Evolutionary conservation across 352 stramenopile species (phyloP).

Genomic region (Paralagenidium karlingii): DNA sequence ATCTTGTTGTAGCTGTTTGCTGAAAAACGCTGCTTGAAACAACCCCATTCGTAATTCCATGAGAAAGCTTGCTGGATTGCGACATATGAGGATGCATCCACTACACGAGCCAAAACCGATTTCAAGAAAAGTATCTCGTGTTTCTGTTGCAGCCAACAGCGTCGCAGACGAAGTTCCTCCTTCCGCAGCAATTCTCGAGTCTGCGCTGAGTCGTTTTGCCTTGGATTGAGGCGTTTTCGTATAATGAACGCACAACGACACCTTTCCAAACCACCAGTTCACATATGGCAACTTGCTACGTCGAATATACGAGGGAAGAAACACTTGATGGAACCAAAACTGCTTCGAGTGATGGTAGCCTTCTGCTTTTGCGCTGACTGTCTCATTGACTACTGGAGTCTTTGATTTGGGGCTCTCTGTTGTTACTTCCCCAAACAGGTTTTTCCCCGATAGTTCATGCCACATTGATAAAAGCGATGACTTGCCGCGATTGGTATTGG

Average conservation of each 20-base stretch:
- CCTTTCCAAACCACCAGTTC: conserved; percentile 39
- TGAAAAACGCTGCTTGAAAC: conserved; percentile 23
- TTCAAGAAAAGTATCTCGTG: conserved; percentile 18
- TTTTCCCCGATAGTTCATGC: background rate
- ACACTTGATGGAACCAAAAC: conserved; percentile 15
- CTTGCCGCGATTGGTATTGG: conserved; percentile 3
- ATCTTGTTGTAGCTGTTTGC: conserved; percentile 5
- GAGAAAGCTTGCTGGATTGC: conserved; percentile 20
- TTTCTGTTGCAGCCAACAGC: background rate
- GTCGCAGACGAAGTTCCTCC: background rate
- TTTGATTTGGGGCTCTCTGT: background rate
- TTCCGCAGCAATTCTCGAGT: background rate
- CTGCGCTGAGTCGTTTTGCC: conserved; percentile 2
- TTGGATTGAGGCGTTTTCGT: too few species aligned
- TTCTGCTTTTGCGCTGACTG: conserved; percentile 3
- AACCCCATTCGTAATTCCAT: conserved; percentile 43
- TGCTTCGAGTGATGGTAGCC: conserved; percentile 14
- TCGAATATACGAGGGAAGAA: conserved; percentile 18
- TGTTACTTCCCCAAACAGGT: background rate
- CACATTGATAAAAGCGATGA: too few species aligned
- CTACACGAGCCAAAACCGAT: conserved; percentile 28
- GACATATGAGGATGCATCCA: conserved; percentile 25
- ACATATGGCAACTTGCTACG: conserved; percentile 19
- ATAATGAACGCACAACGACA: conserved; percentile 28
- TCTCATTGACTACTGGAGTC: conserved; percentile 1